Base-by-base conservation (phyloP, 2,329 filamentous ascomycete species). In the Diaporthe citriasiana region DNA sequence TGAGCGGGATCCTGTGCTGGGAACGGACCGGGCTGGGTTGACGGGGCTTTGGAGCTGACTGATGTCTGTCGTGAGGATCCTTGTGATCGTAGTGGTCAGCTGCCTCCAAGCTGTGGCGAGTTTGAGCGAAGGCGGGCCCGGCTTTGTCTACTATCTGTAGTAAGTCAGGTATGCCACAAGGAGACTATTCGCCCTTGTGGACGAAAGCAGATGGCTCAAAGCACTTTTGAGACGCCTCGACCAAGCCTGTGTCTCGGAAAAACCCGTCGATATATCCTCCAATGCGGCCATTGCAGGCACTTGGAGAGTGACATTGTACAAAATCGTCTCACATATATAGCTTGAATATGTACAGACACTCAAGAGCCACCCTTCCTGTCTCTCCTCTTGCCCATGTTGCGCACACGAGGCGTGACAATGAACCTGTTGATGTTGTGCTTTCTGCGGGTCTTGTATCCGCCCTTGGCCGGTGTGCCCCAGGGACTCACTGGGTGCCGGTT, bases 401-500 rank as follows among this genome's bases (percentile, higher is more conserved):
- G 92, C 73, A 90, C 89, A 79, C 95, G 91, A 75, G 95, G 90
- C 76, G 93, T 90, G 63, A 98, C 95, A 77, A 99, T 93, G 86
- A 93, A 95, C 82, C 93, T 97, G 88, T 98, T 98, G 85, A 93
- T 86, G 83, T 98, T 98, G 85, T 92, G 90, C 87, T 93, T 97
- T 79, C 91, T 91, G 78, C 96, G 91, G 60, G 96, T 98, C 89
- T 98, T 98, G 91, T 93, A 98, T 76, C 94, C 94, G 83, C 92
- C 91, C 89, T 96, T 96, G 84, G 94, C 90, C 81, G 95, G 96
- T 82, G 92, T 93, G 82, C 97, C 97, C 97, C 97, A 99, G 74
- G 97, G 97, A 85, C 95, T 98, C 79, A 97, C 95, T 45, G 97
- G 97, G 82, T 97, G 89, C 76, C 95, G 92, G 82, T 98, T 98